Evolutionary conservation across 2,329 filamentous ascomycete species (phyloP), one percentile per base, ranked within the genome.

Genomic region (Lachnellula hyalina): DNA sequence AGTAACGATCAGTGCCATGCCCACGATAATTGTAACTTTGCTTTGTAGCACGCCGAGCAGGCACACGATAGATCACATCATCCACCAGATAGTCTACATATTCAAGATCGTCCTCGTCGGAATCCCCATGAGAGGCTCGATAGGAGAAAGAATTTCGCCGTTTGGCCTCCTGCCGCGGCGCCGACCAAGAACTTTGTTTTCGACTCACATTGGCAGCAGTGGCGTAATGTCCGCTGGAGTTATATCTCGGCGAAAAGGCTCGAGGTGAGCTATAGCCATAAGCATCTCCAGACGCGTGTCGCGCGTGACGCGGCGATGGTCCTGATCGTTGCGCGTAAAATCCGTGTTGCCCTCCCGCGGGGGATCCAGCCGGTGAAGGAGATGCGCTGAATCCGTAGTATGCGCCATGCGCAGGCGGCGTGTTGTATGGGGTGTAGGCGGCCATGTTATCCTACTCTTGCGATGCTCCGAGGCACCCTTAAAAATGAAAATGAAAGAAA

Each of bases 131-230:
- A 65, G 66, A 66, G 67, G 67, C 59, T 65, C 68, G 67, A 66
- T 68, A 61, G 61, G 68, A 67, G 61, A 62, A 62, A 62, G 67
- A 69, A 65, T 63, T 60, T 51, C 64, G 64, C 59, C 64, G 61
- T 61, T 62, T 64, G 49, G 62, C 47, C 59, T 65, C 61, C 59
- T 60, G 53, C 55, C 62, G 65, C 52, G 64, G 61, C 57, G 59
- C 57, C 55, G 67, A 61, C 63, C 64, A 67, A 62, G 65, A 67
- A 67, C 61, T 65, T 65, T 67, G 53, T 55, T 68, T 68, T 67
- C 67, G 65, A 69, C 67, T 69, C 67, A 70, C 67, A 68, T 70
- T 69, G 62, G 68, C 66, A 65, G 66, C 65, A 63, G 68, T 71
- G 55, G 68, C 65, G 59, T 71, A 71, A 53, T 68, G 58, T 62